Conservation (phyloP, 768 basidiomycete genomes). For the Rhodocollybia butyracea region DNA sequence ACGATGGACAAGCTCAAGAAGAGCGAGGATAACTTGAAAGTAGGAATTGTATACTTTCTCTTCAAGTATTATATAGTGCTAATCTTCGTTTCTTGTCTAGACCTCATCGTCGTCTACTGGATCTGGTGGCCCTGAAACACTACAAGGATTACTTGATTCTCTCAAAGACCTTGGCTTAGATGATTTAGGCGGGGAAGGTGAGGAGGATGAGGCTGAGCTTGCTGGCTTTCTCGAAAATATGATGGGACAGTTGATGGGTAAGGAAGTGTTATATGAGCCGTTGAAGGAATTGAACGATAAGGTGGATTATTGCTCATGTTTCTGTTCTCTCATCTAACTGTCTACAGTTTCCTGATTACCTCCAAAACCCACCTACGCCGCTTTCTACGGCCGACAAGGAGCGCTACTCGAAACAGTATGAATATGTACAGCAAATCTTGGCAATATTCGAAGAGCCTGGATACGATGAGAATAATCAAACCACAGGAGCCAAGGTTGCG, state of each 20-base stretch:
- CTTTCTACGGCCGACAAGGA: conserved; percentile 55
- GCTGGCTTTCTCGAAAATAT: conserved; percentile 73
- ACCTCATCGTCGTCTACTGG: conserved; percentile 13
- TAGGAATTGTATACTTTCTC: conserved; percentile 13
- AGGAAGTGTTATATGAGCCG: conserved; percentile 84
- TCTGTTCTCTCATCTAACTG: background rate
- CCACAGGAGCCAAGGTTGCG: conserved; percentile 46
- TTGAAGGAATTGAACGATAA: conserved; percentile 75
- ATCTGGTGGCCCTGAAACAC: conserved; percentile 27
- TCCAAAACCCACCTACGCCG: conserved; percentile 49
- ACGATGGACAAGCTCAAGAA: conserved; percentile 74
- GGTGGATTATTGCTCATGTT: conserved; percentile 28
- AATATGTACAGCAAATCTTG: conserved; percentile 55
- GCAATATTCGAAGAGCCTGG: conserved; percentile 59
- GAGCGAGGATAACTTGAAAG: conserved; percentile 57
- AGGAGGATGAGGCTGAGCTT: conserved; percentile 48
- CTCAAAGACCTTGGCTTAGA: conserved; percentile 37
- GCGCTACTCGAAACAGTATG: conserved; percentile 63
- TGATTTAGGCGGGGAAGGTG: conserved; percentile 28
- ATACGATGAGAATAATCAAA: conserved; percentile 55
- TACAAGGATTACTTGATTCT: conserved; percentile 53
- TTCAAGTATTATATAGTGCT: conserved; percentile 1
- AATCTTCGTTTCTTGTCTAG: background rate
- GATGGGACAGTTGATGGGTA: conserved; percentile 80
- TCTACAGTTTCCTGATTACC: conserved; percentile 73